Evolutionary conservation across 1,284 basidiomycete species (phyloP).

Genomic region (Tilletia walkeri): DNA sequence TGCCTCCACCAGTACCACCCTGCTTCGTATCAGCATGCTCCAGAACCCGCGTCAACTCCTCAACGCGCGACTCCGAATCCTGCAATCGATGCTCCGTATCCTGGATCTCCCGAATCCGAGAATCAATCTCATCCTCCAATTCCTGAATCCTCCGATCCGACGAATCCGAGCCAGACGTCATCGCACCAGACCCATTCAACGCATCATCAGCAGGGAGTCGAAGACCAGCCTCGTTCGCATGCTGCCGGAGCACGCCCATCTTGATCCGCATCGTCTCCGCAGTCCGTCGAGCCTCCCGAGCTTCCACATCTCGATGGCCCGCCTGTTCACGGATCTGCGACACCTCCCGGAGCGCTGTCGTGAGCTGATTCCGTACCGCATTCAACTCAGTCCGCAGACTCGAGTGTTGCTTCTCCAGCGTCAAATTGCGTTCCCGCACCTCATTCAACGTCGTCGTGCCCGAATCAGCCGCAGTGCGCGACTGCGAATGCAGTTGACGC

Average conservation of each 20-base stretch:
- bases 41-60: slow-evolving; percentile 46
- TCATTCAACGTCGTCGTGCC: slow-evolving; percentile 62
- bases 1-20: not conserved
- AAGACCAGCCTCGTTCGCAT: slow-evolving; percentile 73
- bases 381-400: slow-evolving; percentile 74
- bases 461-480: slow-evolving; percentile 55
- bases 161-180: not conserved
- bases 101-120: slow-evolving; percentile 35
- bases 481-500: slow-evolving; percentile 47
- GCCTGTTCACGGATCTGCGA: slow-evolving; percentile 64
- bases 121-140: slow-evolving; percentile 51
- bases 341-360: slow-evolving; percentile 69
- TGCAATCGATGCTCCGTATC: slow-evolving; percentile 49
- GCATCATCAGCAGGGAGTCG: slow-evolving; percentile 49
- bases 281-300: slow-evolving; percentile 69
- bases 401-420: slow-evolving; percentile 70
- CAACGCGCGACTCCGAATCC: slow-evolving; percentile 45
- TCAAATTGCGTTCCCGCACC: slow-evolving; percentile 66
- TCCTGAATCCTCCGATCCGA: slow-evolving; percentile 45
- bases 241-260: slow-evolving; percentile 75
- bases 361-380: slow-evolving; percentile 73
- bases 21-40: slow-evolving; percentile 31
- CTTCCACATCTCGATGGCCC: slow-evolving; percentile 63
- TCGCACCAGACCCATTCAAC: slow-evolving; percentile 26
- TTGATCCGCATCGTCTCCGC: slow-evolving; percentile 74